Conservation (phyloP, 2,329 filamentous ascomycete species). For the Pseudocercospora cruenta region DNA sequence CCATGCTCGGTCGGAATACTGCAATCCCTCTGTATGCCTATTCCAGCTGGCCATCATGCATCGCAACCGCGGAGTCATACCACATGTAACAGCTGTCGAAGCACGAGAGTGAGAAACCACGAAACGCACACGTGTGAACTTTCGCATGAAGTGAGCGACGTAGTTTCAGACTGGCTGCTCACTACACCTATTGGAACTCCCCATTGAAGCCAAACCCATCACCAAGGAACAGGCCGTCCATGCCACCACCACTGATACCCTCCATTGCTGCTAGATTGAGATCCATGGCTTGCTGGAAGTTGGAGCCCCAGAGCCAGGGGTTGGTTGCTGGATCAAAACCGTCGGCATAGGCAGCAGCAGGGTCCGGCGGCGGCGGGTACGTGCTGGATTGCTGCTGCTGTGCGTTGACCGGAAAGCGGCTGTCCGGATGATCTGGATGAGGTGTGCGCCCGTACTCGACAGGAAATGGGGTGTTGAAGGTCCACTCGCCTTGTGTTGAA, state of each 20-base stretch:
- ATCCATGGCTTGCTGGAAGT: slow-evolving; percentile 43
- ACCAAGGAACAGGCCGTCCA: slow-evolving; percentile 39
- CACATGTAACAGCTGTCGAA: no score
- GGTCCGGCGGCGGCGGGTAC: slow-evolving; percentile 13
- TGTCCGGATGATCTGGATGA: slow-evolving; percentile 24
- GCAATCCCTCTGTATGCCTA: no score
- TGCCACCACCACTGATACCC: slow-evolving; percentile 35
- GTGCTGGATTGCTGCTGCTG: slow-evolving; percentile 14
- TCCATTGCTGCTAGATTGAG: slow-evolving; percentile 40
- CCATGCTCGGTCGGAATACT: no score
- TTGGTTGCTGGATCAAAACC: slow-evolving; percentile 22
- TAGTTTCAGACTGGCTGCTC: no score
- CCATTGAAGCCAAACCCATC: slow-evolving; percentile 32
- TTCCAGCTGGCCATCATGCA: no score
- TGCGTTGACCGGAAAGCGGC: slow-evolving; percentile 17
- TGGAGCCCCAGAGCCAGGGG: slow-evolving; percentile 39
- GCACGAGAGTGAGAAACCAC: no score
- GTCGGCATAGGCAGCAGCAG: slow-evolving; percentile 8
- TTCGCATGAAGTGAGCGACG: no score
- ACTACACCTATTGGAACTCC: slow-evolving; percentile 13
- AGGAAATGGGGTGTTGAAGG: slow-evolving; percentile 28
- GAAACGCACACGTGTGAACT: no score
- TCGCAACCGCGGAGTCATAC: no score
- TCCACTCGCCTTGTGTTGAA: slow-evolving; percentile 27
- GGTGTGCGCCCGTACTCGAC: slow-evolving; percentile 26